Evolutionary conservation across 1,139 yeast genomes (phyloP).

Genomic region (Blastobotrys malaysiensis): DNA sequence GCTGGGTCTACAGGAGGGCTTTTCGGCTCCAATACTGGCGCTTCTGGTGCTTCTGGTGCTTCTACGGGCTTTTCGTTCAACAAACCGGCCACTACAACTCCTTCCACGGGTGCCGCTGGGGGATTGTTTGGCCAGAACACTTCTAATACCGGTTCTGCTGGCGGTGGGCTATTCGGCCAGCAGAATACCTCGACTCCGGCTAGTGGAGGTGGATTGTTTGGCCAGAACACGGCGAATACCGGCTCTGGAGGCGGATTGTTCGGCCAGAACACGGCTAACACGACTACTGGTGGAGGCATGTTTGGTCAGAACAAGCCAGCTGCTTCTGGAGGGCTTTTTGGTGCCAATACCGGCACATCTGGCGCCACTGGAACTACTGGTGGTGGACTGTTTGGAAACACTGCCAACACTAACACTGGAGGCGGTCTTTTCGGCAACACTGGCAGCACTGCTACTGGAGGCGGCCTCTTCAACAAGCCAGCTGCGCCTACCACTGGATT

Average conservation of each 20-base stretch:
- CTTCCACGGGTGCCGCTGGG: neutral
- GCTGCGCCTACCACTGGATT: slow-evolving; percentile 14
- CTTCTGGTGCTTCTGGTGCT: neutral
- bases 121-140: slow-evolving; percentile 7
- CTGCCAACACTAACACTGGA: slow-evolving; percentile 16
- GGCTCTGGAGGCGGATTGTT: slow-evolving; percentile 18
- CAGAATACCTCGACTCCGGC: neutral
- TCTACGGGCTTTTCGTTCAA: neutral
- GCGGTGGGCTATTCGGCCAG: neutral
- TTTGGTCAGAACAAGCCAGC: slow-evolving; percentile 27
- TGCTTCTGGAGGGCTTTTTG: slow-evolving; percentile 18
- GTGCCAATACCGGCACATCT: slow-evolving; percentile 18
- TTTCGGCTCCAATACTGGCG: slow-evolving; percentile 2
- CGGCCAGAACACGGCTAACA: slow-evolving; percentile 19
- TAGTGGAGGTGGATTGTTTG: slow-evolving; percentile 15
- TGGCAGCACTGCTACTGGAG: slow-evolving; percentile 13
- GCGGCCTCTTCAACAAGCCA: slow-evolving; percentile 27
- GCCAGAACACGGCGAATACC: slow-evolving; percentile 6
- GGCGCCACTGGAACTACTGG: slow-evolving; percentile 13
- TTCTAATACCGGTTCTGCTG: slow-evolving; percentile 12
- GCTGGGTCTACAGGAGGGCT: neutral
- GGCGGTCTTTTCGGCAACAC: slow-evolving; percentile 25
- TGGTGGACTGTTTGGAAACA: slow-evolving; percentile 27
- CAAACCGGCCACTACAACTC: neutral
- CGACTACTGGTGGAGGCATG: slow-evolving; percentile 30